Percentiles rank a stretch among this genome's conserved stretches.
Conservation (phyloP, 768 basidiomycete genomes). For the Serpula lacrymans region DNA sequence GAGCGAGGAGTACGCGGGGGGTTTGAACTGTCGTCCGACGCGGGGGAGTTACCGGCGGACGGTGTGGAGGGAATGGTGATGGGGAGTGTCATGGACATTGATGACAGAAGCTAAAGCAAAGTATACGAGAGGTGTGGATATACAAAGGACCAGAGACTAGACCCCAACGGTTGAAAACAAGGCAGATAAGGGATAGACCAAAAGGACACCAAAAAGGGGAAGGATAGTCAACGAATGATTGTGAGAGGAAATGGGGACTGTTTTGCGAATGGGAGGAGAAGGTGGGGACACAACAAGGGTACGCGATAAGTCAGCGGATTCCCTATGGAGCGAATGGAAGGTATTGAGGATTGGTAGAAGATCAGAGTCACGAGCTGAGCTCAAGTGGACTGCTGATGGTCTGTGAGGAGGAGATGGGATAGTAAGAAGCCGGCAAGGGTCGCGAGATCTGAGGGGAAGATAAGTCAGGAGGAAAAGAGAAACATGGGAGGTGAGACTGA, state of each 20-base stretch:
- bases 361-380: conserved; percentile 59
- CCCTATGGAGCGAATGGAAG: conserved; percentile 18
- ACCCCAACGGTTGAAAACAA: conserved; percentile 10
- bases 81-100: conserved; percentile 38
- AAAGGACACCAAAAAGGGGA: conserved; percentile 10
- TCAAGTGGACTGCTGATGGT: conserved; percentile 59
- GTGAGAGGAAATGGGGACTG: conserved; percentile 11
- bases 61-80: conserved; percentile 38
- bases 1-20: conserved; percentile 49
- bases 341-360: conserved; percentile 14
- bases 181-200: background rate
- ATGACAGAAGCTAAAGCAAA: conserved; percentile 7
- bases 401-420: conserved; percentile 42
- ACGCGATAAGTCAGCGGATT: conserved; percentile 48
- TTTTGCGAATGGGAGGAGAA: conserved; percentile 19
- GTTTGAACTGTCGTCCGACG: conserved; percentile 41
- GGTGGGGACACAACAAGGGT: conserved; percentile 25
- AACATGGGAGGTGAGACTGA: conserved; percentile 17
- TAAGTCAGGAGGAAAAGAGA: conserved; percentile 1
- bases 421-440: conserved; percentile 85
- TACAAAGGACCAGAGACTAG: too few species aligned
- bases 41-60: conserved; percentile 35
- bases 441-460: conserved; percentile 68
- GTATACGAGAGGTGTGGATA: conserved; percentile 12
- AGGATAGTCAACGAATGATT: conserved; percentile 10